Conservation (phyloP, 2,329 filamentous ascomycete genomes). For the Xylaria sp. region DNA sequence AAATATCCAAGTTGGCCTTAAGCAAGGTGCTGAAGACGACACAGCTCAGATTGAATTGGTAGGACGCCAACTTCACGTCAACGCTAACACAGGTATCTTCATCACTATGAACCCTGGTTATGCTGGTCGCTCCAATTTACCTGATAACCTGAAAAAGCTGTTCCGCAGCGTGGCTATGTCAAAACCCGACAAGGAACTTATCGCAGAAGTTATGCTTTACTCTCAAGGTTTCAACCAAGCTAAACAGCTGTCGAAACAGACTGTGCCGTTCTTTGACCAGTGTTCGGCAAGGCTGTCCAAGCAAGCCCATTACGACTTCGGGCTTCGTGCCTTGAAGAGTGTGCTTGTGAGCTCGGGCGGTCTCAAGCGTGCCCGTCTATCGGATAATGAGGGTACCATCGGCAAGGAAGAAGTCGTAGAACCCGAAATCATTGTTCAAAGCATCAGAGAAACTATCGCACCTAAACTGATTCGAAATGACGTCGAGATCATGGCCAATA, state of each 20-base stretch:
- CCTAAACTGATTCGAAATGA: slow-evolving; percentile 94
- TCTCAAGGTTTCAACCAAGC: slow-evolving; percentile 98
- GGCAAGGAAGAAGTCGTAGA: slow-evolving; percentile 78
- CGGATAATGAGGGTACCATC: slow-evolving; percentile 58
- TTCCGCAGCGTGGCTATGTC: slow-evolving; percentile 99
- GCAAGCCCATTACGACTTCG: slow-evolving; percentile 99
- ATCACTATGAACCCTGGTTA: slow-evolving; percentile 99
- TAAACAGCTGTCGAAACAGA: slow-evolving; percentile 90
- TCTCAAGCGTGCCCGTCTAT: slow-evolving; percentile 83
- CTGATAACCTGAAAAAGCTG: slow-evolving; percentile 98
- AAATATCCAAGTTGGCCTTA: slow-evolving; percentile 96
- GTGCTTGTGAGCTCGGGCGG: slow-evolving; percentile 97
- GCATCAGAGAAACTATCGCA: slow-evolving; percentile 96
- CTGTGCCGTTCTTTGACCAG: slow-evolving; percentile 97
- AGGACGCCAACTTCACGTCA: slow-evolving; percentile 86
- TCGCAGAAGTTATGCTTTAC: slow-evolving; percentile 99
- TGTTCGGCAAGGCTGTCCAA: slow-evolving; percentile 84
- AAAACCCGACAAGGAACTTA: slow-evolving; percentile 98
- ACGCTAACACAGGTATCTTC: slow-evolving; percentile 95
- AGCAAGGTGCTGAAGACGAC: slow-evolving; percentile 79
- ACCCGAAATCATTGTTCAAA: slow-evolving; percentile 98
- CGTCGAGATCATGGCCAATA: slow-evolving; percentile 83
- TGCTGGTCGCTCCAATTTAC: slow-evolving; percentile 94
- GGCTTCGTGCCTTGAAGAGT: slow-evolving; percentile 95
- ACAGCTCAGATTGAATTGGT: slow-evolving; percentile 93